Conservation (phyloP, 805 yeast genomes). For the Candida montana region DNA sequence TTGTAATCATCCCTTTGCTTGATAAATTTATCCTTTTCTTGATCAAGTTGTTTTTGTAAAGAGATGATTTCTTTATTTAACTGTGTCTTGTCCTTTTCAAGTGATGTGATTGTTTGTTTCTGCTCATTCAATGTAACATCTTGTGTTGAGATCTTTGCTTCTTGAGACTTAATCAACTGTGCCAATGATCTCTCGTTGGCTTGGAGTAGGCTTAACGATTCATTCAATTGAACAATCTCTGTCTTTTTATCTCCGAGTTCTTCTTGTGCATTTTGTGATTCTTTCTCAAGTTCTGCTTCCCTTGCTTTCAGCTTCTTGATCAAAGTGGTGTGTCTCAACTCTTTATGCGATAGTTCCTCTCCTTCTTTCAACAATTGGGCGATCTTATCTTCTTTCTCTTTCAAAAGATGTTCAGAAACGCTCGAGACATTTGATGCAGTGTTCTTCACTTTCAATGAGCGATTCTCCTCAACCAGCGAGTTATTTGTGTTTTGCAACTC, state of each 20-base stretch:
- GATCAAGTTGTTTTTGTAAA: conserved; percentile 27
- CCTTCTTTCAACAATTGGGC: conserved; percentile 72
- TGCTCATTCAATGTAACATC: conserved; percentile 20
- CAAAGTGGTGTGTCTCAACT: conserved; percentile 59
- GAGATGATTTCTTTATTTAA: conserved; percentile 25
- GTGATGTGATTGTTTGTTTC: conserved; percentile 17
- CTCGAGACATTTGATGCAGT: not conserved
- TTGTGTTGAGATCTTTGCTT: conserved; percentile 17
- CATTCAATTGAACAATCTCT: conserved; percentile 23
- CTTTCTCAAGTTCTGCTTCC: conserved; percentile 35
- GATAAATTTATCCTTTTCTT: conserved; percentile 31
- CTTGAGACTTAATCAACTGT: conserved; percentile 19
- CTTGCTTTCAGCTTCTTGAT: conserved; percentile 56
- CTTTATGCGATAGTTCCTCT: conserved; percentile 62
- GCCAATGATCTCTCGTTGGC: conserved; percentile 23
- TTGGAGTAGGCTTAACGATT: conserved; percentile 23
- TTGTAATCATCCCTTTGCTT: conserved; percentile 18
- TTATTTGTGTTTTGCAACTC: conserved; percentile 14
- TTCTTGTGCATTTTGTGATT: conserved; percentile 18
- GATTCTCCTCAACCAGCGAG: conserved; percentile 19
- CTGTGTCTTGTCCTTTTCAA: conserved; percentile 21
- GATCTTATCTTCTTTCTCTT: conserved; percentile 51
- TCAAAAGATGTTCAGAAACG: conserved; percentile 25
- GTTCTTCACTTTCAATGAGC: conserved; percentile 16
- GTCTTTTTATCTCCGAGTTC: conserved; percentile 16